Percentiles rank a stretch among this genome's conserved stretches.
Evolutionary conservation across 345 rosid species (phyloP).

Genomic region (Bruguiera gymnorhiza): DNA sequence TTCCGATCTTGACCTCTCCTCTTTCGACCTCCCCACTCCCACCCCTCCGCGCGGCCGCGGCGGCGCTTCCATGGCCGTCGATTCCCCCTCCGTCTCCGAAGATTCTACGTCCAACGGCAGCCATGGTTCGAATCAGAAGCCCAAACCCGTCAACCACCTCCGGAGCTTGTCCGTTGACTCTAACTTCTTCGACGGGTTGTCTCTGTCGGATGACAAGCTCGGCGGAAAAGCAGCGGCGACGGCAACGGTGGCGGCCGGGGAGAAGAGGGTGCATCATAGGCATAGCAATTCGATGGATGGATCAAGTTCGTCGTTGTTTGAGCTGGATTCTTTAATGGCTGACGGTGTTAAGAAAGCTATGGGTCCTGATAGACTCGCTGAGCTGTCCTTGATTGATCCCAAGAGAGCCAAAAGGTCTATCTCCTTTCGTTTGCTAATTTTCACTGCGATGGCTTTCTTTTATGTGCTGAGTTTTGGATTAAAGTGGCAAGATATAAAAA

Average conservation of each 20-base stretch:
- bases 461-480: too few relatives aligned
- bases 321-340: conserved; percentile 47
- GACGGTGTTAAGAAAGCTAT: conserved; percentile 75
- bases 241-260: conserved; percentile 31
- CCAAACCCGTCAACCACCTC: conserved; percentile 49
- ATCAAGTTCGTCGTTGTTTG: conserved; percentile 49
- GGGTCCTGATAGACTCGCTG: conserved; percentile 80
- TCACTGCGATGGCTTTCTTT: too few relatives aligned
- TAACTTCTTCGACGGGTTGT: conserved; percentile 67
- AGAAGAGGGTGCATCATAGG: conserved; percentile 51
- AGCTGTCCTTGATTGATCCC: conserved; percentile 89
- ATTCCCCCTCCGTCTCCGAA: conserved; percentile 49
- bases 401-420: conserved; percentile 86
- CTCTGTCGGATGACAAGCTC: conserved; percentile 24
- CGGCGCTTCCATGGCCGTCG: conserved; percentile 41
- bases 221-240: conserved; percentile 34
- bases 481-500: too few relatives aligned
- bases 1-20: conserved; percentile 74
- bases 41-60: conserved; percentile 21
- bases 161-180: conserved; percentile 94
- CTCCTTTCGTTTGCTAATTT: neutral
- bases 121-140: conserved; percentile 18
- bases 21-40: conserved; percentile 58
- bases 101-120: conserved; percentile 57
- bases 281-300: conserved; percentile 91